Percentiles rank a stretch among this genome's conserved stretches.
Evolutionary conservation across 306 rosid genomes (phyloP).

Genomic region (Rosa rugosa): DNA sequence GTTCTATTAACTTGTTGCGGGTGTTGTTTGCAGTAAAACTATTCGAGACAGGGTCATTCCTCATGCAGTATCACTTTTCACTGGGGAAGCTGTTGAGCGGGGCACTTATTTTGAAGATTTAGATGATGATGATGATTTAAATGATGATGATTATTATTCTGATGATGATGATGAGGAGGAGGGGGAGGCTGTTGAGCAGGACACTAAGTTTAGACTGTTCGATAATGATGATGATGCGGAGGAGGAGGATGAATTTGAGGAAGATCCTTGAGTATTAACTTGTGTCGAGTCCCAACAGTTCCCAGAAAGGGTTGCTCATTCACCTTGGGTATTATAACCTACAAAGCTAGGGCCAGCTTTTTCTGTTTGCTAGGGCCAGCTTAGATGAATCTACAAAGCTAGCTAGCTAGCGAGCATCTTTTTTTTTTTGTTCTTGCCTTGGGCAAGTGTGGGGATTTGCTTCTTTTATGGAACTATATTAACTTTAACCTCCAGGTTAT

Average conservation of each 20-base stretch:
- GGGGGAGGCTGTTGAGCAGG: neutral
- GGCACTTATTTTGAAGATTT: slow-evolving; percentile 46
- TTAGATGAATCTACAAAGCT: too few relatives aligned
- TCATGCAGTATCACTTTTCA: slow-evolving; percentile 82
- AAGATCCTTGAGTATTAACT: neutral
- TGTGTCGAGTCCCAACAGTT: neutral
- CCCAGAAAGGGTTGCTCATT: neutral
- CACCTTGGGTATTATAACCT: neutral
- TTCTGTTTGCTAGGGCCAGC: too few relatives aligned
- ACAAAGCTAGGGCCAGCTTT: too few relatives aligned
- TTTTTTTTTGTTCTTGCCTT: too few relatives aligned
- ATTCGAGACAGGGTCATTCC: slow-evolving; percentile 74
- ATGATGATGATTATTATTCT: slow-evolving; percentile 33
- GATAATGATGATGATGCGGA: slow-evolving; percentile 28
- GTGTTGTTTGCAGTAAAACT: slow-evolving; percentile 48
- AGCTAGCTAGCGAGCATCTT: too few relatives aligned
- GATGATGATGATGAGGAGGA: slow-evolving; percentile 31
- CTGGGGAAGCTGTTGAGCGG: slow-evolving; percentile 70
- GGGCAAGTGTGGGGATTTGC: neutral
- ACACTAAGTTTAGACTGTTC: neutral
- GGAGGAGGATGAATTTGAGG: slow-evolving; percentile 45
- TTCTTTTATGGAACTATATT: neutral
- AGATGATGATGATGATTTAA: slow-evolving; percentile 54
- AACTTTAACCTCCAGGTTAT: neutral
- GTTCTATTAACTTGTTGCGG: slow-evolving; percentile 17